Evolutionary conservation across 768 basidiomycete species (phyloP).

Genomic region (Lactarius indigo): DNA sequence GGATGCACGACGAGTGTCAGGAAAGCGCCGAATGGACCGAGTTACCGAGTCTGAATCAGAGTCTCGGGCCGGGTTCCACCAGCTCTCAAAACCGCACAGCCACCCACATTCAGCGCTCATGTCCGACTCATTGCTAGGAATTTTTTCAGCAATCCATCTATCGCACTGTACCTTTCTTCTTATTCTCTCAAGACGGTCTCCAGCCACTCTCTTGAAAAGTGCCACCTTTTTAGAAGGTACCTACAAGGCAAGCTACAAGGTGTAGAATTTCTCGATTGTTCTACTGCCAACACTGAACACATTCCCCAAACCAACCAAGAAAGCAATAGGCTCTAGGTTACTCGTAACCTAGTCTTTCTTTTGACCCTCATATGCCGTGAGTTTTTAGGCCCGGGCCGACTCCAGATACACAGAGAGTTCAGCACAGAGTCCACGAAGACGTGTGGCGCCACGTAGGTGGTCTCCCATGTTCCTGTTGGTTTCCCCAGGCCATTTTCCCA

Average conservation of each 20-base stretch:
- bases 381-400: constrained; percentile 13
- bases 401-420: constrained; percentile 18
- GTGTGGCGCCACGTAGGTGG: constrained; percentile 22
- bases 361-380: neutral
- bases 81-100: too few relatives aligned
- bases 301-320: neutral
- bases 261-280: neutral
- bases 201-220: neutral
- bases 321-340: constrained; percentile 18
- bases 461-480: constrained; percentile 19
- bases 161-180: neutral
- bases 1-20: too few relatives aligned
- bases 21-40: too few relatives aligned
- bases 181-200: neutral
- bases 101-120: too few relatives aligned
- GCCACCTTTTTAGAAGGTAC: constrained; percentile 16
- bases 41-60: too few relatives aligned
- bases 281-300: neutral
- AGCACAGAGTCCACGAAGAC: constrained; percentile 19
- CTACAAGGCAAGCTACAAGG: constrained; percentile 27
- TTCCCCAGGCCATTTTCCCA: neutral
- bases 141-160: neutral
- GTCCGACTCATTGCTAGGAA: too few relatives aligned
- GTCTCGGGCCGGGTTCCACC: too few relatives aligned
- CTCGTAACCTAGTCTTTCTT: constrained; percentile 18